These are phyloP conservation scores for Tricladium varicosporioides DNA, from an alignment of 2,329 filamentous ascomycete species.

Conservation along the genomic window DNA sequence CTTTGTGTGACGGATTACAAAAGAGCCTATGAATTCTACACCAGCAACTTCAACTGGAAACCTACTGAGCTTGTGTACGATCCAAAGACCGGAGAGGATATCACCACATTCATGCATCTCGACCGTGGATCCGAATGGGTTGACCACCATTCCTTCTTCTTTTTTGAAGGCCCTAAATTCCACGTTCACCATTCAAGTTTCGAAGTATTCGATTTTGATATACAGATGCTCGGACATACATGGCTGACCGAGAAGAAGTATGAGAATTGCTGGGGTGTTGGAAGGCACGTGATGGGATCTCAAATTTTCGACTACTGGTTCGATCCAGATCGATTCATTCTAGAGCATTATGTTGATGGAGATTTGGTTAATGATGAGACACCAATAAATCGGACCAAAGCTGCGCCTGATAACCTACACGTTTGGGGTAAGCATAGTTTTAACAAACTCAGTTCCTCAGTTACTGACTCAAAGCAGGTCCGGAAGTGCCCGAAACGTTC, in stretches of 20 bases:
- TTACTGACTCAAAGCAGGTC: slow-evolving; percentile 11
- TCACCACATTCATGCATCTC: slow-evolving; percentile 52
- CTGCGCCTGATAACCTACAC: slow-evolving; percentile 21
- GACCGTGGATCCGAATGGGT: slow-evolving; percentile 47
- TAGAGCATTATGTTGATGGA: slow-evolving; percentile 71
- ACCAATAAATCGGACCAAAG: slow-evolving; percentile 17
- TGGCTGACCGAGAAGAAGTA: slow-evolving; percentile 64
- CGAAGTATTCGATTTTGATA: slow-evolving; percentile 71
- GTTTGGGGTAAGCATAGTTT: slow-evolving; percentile 30
- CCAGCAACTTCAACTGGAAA: slow-evolving; percentile 48
- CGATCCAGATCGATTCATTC: slow-evolving; percentile 60
- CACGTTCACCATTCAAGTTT: slow-evolving; percentile 62
- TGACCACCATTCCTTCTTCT: slow-evolving; percentile 57
- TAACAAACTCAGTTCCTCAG: not conserved
- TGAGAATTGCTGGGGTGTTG: slow-evolving; percentile 67
- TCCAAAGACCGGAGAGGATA: slow-evolving; percentile 32
- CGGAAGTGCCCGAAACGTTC: slow-evolving; percentile 6
- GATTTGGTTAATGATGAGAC: slow-evolving; percentile 55
- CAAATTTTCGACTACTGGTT: slow-evolving; percentile 71
- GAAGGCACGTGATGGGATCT: slow-evolving; percentile 65
- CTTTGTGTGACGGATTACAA: slow-evolving; percentile 51
- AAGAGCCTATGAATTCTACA: slow-evolving; percentile 49
- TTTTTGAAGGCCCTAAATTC: slow-evolving; percentile 35
- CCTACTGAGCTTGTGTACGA: slow-evolving; percentile 41
- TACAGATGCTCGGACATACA: slow-evolving; percentile 67